These are phyloP conservation scores for Ailanthus altissimus DNA, from an alignment of 345 rosid genomes.

Conservation along the genomic window DNA sequence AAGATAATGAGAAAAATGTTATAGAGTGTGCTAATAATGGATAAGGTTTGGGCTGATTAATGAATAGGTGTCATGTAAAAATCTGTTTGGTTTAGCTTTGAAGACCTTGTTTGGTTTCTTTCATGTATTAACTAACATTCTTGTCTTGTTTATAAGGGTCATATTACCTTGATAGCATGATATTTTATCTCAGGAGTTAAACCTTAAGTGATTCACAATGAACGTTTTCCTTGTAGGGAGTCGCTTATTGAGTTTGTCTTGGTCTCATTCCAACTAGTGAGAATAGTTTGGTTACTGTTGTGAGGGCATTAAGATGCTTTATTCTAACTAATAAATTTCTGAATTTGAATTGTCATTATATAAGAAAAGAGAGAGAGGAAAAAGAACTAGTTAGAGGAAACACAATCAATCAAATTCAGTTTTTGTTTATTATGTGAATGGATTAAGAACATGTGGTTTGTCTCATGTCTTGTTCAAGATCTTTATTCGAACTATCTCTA, in stretches of 20 bases:
- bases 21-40: not conserved
- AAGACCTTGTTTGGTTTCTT: not conserved
- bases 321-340: not conserved
- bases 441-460: not conserved
- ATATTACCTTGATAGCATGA: not conserved
- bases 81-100: not conserved
- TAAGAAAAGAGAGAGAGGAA: too few relatives aligned
- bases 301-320: conserved; percentile 74
- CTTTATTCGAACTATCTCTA: conserved; percentile 2
- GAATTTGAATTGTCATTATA: conserved; percentile 1
- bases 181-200: not conserved
- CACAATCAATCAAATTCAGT: not conserved
- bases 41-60: not conserved
- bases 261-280: conserved; percentile 93
- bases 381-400: too few relatives aligned
- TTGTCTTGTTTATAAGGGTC: not conserved
- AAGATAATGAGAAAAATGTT: not conserved
- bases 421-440: not conserved
- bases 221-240: conserved; percentile 49
- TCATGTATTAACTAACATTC: conserved; percentile 1
- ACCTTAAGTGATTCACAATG: conserved; percentile 10
- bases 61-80: too few relatives aligned
- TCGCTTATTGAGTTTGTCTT: conserved; percentile 87
- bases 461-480: conserved; percentile 7
- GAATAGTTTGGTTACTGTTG: conserved; percentile 84